These are phyloP conservation scores for Diddensiella transvaalensis DNA, from an alignment of 805 yeast genomes.

Conservation along the genomic window DNA sequence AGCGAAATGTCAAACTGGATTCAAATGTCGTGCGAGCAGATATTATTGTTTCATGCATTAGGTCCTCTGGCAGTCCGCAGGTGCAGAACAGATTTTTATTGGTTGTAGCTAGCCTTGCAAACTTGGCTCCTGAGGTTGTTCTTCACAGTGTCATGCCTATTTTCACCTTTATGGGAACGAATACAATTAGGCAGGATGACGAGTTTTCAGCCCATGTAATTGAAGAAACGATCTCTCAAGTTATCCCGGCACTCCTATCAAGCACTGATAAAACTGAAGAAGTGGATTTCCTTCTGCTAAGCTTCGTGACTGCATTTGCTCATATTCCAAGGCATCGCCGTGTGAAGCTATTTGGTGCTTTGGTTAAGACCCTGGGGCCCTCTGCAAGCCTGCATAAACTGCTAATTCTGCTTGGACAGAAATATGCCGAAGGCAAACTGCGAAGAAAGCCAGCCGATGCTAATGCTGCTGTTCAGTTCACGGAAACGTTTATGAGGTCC, in stretches of 20 bases:
- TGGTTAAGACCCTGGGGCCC: conserved; percentile 74
- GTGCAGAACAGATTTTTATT: conserved; percentile 85
- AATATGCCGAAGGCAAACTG: conserved; percentile 52
- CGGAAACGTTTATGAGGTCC: conserved; percentile 61
- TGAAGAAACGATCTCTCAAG: conserved; percentile 84
- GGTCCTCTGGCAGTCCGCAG: conserved; percentile 88
- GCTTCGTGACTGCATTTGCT: conserved; percentile 90
- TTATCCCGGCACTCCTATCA: conserved; percentile 80
- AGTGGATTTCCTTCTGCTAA: conserved; percentile 76
- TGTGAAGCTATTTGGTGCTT: conserved; percentile 73
- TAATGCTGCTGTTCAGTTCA: conserved; percentile 65
- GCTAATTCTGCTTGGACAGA: conserved; percentile 76
- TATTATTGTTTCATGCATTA: conserved; percentile 82
- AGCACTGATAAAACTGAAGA: conserved; percentile 50
- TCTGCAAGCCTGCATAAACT: conserved; percentile 64
- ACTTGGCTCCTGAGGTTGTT: conserved; percentile 84
- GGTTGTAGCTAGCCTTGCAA: conserved; percentile 83
- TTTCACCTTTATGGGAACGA: conserved; percentile 98
- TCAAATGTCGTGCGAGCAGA: conserved; percentile 78
- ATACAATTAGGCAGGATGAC: conserved; percentile 93
- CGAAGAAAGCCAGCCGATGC: conserved; percentile 66
- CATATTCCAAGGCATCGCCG: conserved; percentile 97
- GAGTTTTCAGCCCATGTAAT: conserved; percentile 90
- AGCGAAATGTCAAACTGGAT: conserved; percentile 43
- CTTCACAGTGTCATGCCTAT: conserved; percentile 99